phyloP scores from a whole-genome alignment of 768 basidiomycete species.

The Suillus lakei region DNA sequence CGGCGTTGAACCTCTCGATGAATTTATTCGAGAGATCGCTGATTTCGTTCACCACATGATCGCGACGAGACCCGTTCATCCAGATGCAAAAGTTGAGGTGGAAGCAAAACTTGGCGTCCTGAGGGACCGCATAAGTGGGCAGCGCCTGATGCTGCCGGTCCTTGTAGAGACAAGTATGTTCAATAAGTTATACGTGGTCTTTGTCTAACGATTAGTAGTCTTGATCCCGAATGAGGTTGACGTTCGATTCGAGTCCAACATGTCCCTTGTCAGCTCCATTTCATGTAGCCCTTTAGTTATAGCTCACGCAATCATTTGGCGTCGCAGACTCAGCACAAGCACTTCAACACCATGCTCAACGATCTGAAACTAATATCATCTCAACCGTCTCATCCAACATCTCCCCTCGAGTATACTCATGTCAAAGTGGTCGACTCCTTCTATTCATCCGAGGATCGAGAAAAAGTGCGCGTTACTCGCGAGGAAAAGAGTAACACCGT shows the following conservation, averaged over 20 bases:
- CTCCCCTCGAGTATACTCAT: conserved; percentile 77
- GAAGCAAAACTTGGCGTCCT: conserved; percentile 90
- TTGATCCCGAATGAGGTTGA: conserved; percentile 64
- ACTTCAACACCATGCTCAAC: conserved; percentile 89
- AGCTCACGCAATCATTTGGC: conserved; percentile 19
- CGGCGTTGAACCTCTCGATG: conserved; percentile 89
- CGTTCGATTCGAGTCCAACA: conserved; percentile 88
- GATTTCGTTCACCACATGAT: conserved; percentile 86
- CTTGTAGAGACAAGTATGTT: conserved; percentile 84
- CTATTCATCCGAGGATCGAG: conserved; percentile 53
- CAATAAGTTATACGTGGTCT: not conserved
- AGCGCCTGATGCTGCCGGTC: conserved; percentile 71
- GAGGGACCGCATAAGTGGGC: conserved; percentile 56
- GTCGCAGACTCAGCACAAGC: conserved; percentile 79
- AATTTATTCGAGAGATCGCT: conserved; percentile 90
- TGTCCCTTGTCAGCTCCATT: conserved; percentile 70
- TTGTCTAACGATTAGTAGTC: conserved; percentile 50
- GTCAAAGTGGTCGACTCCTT: conserved; percentile 81
- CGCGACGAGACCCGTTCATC: conserved; percentile 55
- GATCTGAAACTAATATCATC: conserved; percentile 63
- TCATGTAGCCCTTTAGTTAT: conserved; percentile 9
- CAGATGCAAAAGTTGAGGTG: conserved; percentile 67
- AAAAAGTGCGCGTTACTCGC: conserved; percentile 82
- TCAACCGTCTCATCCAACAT: conserved; percentile 54
- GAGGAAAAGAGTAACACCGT: conserved; percentile 74